These are phyloP conservation scores for Rhizophagus sp. DNA, from an alignment of 192 early-diverging fungal species.

Conservation along the genomic window DNA sequence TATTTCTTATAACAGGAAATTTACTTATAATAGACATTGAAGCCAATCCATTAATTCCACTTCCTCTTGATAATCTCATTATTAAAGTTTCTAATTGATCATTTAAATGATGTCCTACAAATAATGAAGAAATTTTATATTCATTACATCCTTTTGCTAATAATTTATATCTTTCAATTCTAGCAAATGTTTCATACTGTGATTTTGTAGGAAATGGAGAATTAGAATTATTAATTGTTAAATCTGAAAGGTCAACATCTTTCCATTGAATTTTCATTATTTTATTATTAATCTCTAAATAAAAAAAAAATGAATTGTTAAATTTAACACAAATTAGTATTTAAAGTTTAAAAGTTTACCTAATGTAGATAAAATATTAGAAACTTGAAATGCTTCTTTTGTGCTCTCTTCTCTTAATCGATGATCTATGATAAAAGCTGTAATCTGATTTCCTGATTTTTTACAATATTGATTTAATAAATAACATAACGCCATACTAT, in stretches of 20 bases:
- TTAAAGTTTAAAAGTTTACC: slow-evolving; percentile 23
- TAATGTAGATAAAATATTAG: slow-evolving; percentile 32
- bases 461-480: slow-evolving; percentile 26
- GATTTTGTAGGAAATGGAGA: slow-evolving; percentile 32
- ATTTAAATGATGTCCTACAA: slow-evolving; percentile 46
- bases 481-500: slow-evolving; percentile 41
- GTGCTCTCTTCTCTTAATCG: slow-evolving; percentile 41
- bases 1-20: slow-evolving; percentile 38
- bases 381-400: slow-evolving; percentile 40
- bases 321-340: no score
- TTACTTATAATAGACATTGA: slow-evolving; percentile 36
- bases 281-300: slow-evolving; percentile 7
- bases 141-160: slow-evolving; percentile 41
- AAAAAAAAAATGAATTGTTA: background rate
- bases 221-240: background rate
- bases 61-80: slow-evolving; percentile 41
- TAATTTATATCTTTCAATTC: slow-evolving; percentile 39
- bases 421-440: slow-evolving; percentile 55
- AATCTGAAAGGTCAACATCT: background rate
- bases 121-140: slow-evolving; percentile 40
- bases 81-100: slow-evolving; percentile 52
- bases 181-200: slow-evolving; percentile 41
- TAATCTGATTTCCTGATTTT: background rate
- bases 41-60: slow-evolving; percentile 51
- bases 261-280: slow-evolving; percentile 15